A percentile compares a stretch with the other conserved stretches of the same genome.
These are phyloP conservation scores for Misopates orontium DNA, from an alignment of 257 asterid species.

Conservation along the genomic window DNA sequence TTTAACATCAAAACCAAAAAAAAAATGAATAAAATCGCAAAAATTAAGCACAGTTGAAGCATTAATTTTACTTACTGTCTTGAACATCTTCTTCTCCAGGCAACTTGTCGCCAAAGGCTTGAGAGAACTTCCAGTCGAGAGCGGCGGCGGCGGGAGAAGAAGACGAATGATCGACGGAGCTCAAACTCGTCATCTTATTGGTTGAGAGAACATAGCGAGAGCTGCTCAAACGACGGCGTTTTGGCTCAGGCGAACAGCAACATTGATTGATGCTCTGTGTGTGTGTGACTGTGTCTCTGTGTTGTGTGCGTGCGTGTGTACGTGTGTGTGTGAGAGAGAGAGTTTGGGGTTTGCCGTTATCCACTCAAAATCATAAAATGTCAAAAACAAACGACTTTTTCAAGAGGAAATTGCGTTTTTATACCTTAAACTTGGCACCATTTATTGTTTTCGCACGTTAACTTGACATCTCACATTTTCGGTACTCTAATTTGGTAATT, in stretches of 20 bases:
- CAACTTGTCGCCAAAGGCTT: slow-evolving; percentile 64
- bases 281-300: background rate
- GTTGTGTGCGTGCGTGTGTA: background rate
- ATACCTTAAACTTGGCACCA: too few species aligned
- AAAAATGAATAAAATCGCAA: too few species aligned
- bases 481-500: too few species aligned
- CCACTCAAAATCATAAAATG: background rate
- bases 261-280: background rate
- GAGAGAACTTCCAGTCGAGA: slow-evolving; percentile 73
- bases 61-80: slow-evolving; percentile 58
- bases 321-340: background rate
- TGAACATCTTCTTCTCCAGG: slow-evolving; percentile 64
- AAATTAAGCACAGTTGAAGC: too few species aligned
- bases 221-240: too few species aligned
- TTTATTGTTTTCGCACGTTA: too few species aligned
- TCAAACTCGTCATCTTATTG: slow-evolving; percentile 24
- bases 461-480: too few species aligned
- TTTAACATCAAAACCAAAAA: slow-evolving; percentile 4
- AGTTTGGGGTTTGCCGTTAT: slow-evolving; percentile 6
- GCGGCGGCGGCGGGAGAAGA: slow-evolving; percentile 41
- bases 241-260: too few species aligned
- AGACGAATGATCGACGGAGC: slow-evolving; percentile 33
- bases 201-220: background rate
- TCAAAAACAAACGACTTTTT: too few species aligned
- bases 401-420: too few species aligned